Evolutionary conservation across 2,329 filamentous ascomycete genomes (phyloP), one percentile per base, ranked within the genome.

Genomic region (Neofusicoccum umdonicola): DNA sequence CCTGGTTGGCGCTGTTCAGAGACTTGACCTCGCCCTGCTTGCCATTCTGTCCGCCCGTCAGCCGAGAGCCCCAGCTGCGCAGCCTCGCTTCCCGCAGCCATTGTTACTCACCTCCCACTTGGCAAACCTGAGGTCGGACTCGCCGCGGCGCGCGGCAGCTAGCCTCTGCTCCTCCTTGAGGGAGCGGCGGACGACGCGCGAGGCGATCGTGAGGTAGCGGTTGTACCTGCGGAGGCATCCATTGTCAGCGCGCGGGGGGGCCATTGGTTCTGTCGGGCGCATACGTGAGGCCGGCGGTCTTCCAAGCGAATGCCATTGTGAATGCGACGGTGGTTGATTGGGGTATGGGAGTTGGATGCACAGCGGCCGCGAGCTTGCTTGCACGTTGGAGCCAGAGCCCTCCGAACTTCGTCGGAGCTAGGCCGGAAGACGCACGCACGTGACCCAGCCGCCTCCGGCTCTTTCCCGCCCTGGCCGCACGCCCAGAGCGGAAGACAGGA

Each of bases 141-240:
- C 88, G 77, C 93, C 93, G 79, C 95, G 89, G 78, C 92, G 90
- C 87, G 98, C 95, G 70, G 93, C 93, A 71, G 80, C 79, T 71
- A 97, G 81, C 83, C 95, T 88, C 85, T 93, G 90, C 66, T 95
- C 92, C 77, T 99, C 95, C 87, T 98, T 97, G 80, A 99, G 86
- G 80, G 93, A 96, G 80, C 92, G 91, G 84, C 96, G 95, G 80
- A 99, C 91, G 78, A 92, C 91, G 82, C 93, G 93, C 82, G 93
- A 88, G 77, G 95, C 93, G 83, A 99, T 88, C 78, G 93, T 89
- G 79, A 99, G 89, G 89, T 97, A 98, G 85, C 93, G 95, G 90
- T 99, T 99, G 92, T 99, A 99, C 84, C 95, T 99, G 80, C 78
- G 63, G 64, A 58, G 8, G 39, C 17, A 67, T 72, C 74, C 69